A percentile compares a stretch with the other conserved stretches of the same genome.
Conservation (phyloP, 1,284 basidiomycete species). For the Ceraceosorus bombacis region DNA sequence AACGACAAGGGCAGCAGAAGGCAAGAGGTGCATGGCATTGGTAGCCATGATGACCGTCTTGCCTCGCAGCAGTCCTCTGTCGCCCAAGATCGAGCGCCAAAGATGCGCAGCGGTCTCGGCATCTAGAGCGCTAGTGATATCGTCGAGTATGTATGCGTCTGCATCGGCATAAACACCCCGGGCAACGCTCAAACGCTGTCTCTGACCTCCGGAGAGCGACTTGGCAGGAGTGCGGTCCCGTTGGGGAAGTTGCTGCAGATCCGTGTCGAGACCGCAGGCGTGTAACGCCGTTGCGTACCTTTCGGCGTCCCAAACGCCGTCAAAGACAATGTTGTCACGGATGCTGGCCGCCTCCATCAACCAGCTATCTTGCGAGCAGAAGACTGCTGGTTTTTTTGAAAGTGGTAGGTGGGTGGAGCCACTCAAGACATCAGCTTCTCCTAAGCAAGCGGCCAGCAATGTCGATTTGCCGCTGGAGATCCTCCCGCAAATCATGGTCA, state of each 20-base stretch:
- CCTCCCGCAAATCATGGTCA: slow-evolving; percentile 57
- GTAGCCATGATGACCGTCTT: slow-evolving; percentile 34
- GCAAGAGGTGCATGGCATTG: slow-evolving; percentile 30
- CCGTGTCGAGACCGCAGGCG: slow-evolving; percentile 7
- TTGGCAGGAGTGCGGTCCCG: slow-evolving; percentile 11
- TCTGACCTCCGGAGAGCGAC: slow-evolving; percentile 16
- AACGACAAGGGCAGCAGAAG: slow-evolving; percentile 17
- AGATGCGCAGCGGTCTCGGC: slow-evolving; percentile 16
- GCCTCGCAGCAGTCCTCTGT: slow-evolving; percentile 17
- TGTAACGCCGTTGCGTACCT: slow-evolving; percentile 7
- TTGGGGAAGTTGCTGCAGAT: slow-evolving; percentile 1
- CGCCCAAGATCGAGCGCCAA: slow-evolving; percentile 26
- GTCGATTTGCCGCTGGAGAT: slow-evolving; percentile 78
- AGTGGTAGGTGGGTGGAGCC: slow-evolving; percentile 3
- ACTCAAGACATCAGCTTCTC: slow-evolving; percentile 54
- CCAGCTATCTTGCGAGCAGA: slow-evolving; percentile 85
- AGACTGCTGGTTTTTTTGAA: slow-evolving; percentile 55
- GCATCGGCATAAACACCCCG: slow-evolving; percentile 15
- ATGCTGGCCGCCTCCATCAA: slow-evolving; percentile 52
- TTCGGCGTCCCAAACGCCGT: slow-evolving; percentile 59
- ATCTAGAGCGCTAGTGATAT: slow-evolving; percentile 14
- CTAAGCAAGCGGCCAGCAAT: slow-evolving; percentile 57
- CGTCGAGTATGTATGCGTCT: slow-evolving; percentile 13
- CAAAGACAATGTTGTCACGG: slow-evolving; percentile 58
- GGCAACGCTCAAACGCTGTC: slow-evolving; percentile 11